These are phyloP conservation scores for Alternaria burnsii DNA, from an alignment of 2,329 filamentous ascomycete species.

Conservation along the genomic window DNA sequence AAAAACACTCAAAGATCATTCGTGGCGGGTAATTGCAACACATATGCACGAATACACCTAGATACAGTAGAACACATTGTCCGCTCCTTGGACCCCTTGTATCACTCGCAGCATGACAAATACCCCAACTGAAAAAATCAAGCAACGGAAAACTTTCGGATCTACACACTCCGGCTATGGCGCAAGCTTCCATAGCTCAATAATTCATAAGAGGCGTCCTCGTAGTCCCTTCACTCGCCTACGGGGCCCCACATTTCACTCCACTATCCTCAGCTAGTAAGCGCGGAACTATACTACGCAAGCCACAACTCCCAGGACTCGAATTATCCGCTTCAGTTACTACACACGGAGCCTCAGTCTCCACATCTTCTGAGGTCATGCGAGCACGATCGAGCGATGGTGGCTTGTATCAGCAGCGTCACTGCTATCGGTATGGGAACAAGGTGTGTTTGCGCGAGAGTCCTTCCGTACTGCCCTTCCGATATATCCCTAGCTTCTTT, in stretches of 20 bases:
- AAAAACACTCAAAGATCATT: neutral
- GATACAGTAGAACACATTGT: neutral
- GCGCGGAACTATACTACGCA: slow-evolving; percentile 22
- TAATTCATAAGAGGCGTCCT: neutral
- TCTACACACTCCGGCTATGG: neutral
- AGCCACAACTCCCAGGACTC: neutral
- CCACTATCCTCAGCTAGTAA: slow-evolving; percentile 35
- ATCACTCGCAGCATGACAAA: neutral
- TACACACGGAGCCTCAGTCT: neutral
- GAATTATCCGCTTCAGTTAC: neutral
- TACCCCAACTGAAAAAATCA: neutral
- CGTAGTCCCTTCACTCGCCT: neutral
- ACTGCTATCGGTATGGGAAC: neutral
- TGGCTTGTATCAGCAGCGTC: slow-evolving; percentile 3
- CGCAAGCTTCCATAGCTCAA: neutral
- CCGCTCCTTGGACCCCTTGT: neutral
- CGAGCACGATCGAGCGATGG: slow-evolving; percentile 2
- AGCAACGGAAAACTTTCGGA: neutral
- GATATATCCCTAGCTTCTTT: slow-evolving; percentile 2
- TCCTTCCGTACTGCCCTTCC: neutral
- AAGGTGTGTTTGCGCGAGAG: slow-evolving; percentile 3
- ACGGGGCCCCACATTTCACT: slow-evolving; percentile 17
- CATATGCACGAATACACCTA: neutral
- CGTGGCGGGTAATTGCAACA: neutral
- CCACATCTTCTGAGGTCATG: neutral